Evolutionary conservation across 1,139 yeast species (phyloP), one percentile per base, ranked within the genome.

Genomic region (Yamadazyma conglobata): DNA sequence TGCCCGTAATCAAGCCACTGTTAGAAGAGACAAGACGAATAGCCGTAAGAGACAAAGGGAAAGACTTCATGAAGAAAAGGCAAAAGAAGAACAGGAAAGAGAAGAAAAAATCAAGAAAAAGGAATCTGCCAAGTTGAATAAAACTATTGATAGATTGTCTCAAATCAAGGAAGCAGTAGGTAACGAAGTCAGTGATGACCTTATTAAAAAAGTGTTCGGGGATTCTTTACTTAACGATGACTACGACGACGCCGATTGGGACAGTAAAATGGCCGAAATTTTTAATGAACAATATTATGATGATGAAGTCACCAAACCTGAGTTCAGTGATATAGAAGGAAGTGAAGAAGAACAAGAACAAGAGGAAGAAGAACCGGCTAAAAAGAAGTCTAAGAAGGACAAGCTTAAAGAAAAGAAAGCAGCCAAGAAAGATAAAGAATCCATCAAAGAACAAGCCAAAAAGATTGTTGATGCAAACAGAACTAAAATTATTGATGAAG

Each of bases 181-280:
- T 9, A 80, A 76, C 17, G 89, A 83, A 11, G 72, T 76, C 7
- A 70, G 78, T 24, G 82, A 79, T 39, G 83, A 75, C 30, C 60
- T 72, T 25, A 79, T 83, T 22, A 63, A 73, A 36, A 71, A 66
- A 39, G 81, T 83, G 6, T 77, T 82, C 53, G 86, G 89, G 5
- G 83, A 82, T 35, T 68, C 81, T 23, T 70, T 88, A 44, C 62
- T 93, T 40, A 84, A 85, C 32, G 95, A 83, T 32, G 97, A 91
- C 52, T 93, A 87, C 54, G 89, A 87, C 44, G 89, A 84, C 48
- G 77, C 81, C 24, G 94, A 85, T 40, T 93, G 98, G 98, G 97
- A 93, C 55, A 64, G 60, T 39, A 79, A 86, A 40, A 81, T 93
- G 82, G 78, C 83, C 24, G 82, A 85, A 50, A 75, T 89, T 23